phyloP scores from a whole-genome alignment of 805 yeast species.

The Nakazawaea ishiwadae region DNA sequence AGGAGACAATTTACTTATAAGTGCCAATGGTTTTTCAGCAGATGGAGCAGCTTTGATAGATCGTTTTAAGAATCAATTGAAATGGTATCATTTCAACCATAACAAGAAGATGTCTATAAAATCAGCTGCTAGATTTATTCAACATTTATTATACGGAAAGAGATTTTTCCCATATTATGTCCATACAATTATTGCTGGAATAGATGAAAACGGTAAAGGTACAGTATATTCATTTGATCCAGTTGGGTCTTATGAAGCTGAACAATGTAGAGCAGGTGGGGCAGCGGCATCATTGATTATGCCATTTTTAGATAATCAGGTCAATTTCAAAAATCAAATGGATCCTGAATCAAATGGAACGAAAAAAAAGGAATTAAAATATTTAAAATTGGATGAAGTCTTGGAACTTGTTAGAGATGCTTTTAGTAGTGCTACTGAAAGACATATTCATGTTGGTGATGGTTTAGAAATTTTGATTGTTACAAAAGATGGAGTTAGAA shows the following conservation, averaged over 20 bases:
- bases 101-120: constrained; percentile 62
- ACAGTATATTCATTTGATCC: constrained; percentile 96
- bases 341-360: constrained; percentile 74
- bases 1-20: constrained; percentile 82
- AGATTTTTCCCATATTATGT: constrained; percentile 97
- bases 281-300: constrained; percentile 93
- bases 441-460: constrained; percentile 98
- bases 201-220: constrained; percentile 89
- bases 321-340: constrained; percentile 88
- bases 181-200: constrained; percentile 89
- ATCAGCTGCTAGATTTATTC: constrained; percentile 86
- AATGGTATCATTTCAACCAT: constrained; percentile 93
- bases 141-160: constrained; percentile 86
- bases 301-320: constrained; percentile 98
- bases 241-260: constrained; percentile 96
- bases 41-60: constrained; percentile 85
- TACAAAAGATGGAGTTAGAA: constrained; percentile 88
- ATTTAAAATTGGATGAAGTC: constrained; percentile 77
- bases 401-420: constrained; percentile 88
- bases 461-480: constrained; percentile 87
- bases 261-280: constrained; percentile 97
- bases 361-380: constrained; percentile 55
- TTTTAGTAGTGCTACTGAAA: constrained; percentile 92
- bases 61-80: constrained; percentile 60
- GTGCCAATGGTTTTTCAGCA: constrained; percentile 96